A percentile compares a stretch with the other conserved stretches of the same genome.
Evolutionary conservation across 1,284 basidiomycete species (phyloP).

Genomic region (Neonothopanus nambi): DNA sequence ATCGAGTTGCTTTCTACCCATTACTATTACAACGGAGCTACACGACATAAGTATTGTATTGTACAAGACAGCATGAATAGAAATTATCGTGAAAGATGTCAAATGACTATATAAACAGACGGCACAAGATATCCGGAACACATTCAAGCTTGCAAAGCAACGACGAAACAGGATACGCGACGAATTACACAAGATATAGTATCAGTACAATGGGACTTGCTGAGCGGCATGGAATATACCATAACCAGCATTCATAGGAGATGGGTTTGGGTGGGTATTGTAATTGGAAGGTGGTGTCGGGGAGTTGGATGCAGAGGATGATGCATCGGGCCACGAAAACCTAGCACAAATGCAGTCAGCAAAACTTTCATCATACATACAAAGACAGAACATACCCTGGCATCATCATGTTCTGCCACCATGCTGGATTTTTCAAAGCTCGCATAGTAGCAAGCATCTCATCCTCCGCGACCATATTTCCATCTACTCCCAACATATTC

Average conservation of each 20-base stretch:
- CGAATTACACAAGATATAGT: neutral
- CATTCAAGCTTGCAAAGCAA: neutral
- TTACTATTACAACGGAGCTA: too few relatives aligned
- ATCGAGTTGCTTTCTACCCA: too few relatives aligned
- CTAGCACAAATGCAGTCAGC: constrained; percentile 12
- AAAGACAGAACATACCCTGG: constrained; percentile 56
- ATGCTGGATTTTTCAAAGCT: constrained; percentile 66
- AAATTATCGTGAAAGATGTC: too few relatives aligned
- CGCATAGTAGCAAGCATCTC: constrained; percentile 73
- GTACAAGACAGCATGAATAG: too few relatives aligned
- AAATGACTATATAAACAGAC: too few relatives aligned
- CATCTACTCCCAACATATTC: constrained; percentile 32
- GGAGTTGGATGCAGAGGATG: constrained; percentile 14
- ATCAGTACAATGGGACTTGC: constrained; percentile 11
- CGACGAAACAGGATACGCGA: neutral
- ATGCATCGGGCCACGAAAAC: constrained; percentile 29
- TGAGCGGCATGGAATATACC: constrained; percentile 17
- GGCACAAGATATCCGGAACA: neutral
- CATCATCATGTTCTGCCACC: constrained; percentile 81
- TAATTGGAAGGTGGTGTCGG: constrained; percentile 6
- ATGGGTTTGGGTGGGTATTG: neutral
- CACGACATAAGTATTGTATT: too few relatives aligned
- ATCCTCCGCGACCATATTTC: constrained; percentile 42
- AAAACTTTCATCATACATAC: neutral
- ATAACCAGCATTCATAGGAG: constrained; percentile 8